Evolutionary conservation across 2,329 filamentous ascomycete species (phyloP).

Genomic region (Cyphellophora attinorum): DNA sequence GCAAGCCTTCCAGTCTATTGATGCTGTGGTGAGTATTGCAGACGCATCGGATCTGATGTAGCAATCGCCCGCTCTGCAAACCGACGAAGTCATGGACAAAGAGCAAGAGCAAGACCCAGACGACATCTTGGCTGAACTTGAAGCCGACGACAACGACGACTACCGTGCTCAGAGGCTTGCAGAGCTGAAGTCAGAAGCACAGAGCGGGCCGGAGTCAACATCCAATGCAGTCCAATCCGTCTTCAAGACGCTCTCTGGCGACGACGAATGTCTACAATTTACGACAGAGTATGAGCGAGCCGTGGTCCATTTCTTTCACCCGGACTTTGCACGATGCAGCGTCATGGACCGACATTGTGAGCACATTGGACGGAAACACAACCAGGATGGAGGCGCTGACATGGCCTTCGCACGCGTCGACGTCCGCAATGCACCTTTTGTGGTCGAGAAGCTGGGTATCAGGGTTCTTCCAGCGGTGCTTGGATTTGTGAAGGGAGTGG

Average conservation of each 20-base stretch:
- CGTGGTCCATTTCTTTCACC: conserved; percentile 55
- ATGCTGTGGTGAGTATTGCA: too few relatives aligned
- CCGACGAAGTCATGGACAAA: too few relatives aligned
- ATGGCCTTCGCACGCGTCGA: conserved; percentile 35
- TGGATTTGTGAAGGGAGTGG: conserved; percentile 37
- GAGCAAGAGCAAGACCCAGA: conserved; percentile 48
- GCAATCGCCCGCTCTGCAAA: too few relatives aligned
- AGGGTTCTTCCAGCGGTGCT: conserved; percentile 39
- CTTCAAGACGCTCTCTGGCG: conserved; percentile 34
- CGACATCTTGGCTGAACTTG: conserved; percentile 49
- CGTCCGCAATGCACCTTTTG: conserved; percentile 36
- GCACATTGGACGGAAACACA: conserved; percentile 29
- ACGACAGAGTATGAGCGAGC: conserved; percentile 49
- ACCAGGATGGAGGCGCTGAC: conserved; percentile 21
- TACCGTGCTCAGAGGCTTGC: conserved; percentile 37
- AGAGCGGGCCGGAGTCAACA: conserved; percentile 2
- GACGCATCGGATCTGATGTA: too few relatives aligned
- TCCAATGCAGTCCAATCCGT: conserved; percentile 13
- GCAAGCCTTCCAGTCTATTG: too few relatives aligned
- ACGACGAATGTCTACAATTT: conserved; percentile 50
- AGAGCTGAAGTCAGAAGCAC: conserved; percentile 7
- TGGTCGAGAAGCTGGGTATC: conserved; percentile 37
- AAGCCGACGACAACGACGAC: conserved; percentile 41
- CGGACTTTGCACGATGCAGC: conserved; percentile 52
- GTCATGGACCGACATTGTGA: conserved; percentile 53